Conservation (phyloP, 1,139 yeast genomes). For the Yamadazyma songkhlaensis region DNA sequence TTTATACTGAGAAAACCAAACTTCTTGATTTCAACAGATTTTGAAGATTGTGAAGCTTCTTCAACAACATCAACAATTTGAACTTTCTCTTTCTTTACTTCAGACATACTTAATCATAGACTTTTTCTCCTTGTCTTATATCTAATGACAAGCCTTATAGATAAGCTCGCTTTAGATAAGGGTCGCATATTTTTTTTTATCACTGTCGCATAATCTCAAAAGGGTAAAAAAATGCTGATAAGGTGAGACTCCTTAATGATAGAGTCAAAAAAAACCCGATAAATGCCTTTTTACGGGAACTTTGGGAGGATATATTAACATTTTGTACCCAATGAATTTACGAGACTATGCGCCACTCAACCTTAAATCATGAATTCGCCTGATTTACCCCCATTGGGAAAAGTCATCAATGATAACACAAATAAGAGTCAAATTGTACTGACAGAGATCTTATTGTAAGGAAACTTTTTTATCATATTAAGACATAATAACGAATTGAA, state of each 20-base stretch:
- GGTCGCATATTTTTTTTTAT: constrained; percentile 70
- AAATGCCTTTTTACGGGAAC: too few species aligned
- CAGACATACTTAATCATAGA: not conserved
- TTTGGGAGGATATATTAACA: too few species aligned
- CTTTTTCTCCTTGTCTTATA: not conserved
- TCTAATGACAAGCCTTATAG: constrained; percentile 33
- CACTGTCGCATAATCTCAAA: constrained; percentile 40
- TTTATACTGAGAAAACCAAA: constrained; percentile 6
- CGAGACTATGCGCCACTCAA: too few species aligned
- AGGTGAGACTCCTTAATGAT: too few species aligned
- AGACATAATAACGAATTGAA: constrained; percentile 49
- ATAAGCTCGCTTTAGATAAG: constrained; percentile 55
- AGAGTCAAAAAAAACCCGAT: too few species aligned
- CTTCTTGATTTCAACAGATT: not conserved
- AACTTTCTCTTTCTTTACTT: constrained; percentile 1
- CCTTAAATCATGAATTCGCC: too few species aligned
- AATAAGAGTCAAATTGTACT: constrained; percentile 14
- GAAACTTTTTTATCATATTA: constrained; percentile 45
- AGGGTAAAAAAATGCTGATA: too few species aligned
- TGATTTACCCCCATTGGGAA: constrained; percentile 27
- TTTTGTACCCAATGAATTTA: too few species aligned
- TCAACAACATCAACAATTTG: constrained; percentile 19
- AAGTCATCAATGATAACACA: constrained; percentile 60
- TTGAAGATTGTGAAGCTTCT: constrained; percentile 25
- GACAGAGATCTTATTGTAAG: constrained; percentile 28